Conservation (phyloP, 805 yeast genomes). For the Sugiyamaella lignohabitans region DNA sequence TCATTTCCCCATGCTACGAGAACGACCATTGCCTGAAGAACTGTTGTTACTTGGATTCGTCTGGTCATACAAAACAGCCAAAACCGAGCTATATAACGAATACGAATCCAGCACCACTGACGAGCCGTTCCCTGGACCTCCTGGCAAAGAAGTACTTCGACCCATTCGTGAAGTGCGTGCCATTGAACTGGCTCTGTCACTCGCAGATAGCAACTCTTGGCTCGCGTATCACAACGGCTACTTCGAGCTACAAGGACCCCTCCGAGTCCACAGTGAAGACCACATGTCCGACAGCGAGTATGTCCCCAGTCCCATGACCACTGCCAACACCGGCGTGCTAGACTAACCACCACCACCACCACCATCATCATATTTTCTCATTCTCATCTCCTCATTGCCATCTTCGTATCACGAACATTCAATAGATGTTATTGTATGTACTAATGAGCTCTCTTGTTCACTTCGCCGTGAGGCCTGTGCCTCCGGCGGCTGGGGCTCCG, state of each 20-base stretch:
- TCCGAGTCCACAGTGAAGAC: conserved; percentile 2
- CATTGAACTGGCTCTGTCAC: conserved; percentile 13
- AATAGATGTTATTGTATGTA: no score
- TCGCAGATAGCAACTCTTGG: conserved; percentile 8
- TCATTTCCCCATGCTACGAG: conserved; percentile 13
- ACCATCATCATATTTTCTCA: no score
- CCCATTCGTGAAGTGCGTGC: conserved; percentile 13
- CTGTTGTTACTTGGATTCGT: conserved; percentile 16
- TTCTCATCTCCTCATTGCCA: no score
- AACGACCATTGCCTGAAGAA: conserved; percentile 24
- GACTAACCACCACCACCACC: no score
- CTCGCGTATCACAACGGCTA: conserved; percentile 3
- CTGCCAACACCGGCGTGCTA: no score
- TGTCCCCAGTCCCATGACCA: conserved; percentile 3
- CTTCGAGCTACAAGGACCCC: neutral
- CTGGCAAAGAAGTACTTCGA: conserved; percentile 9
- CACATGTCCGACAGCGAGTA: conserved; percentile 7
- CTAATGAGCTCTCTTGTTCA: no score
- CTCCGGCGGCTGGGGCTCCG: no score
- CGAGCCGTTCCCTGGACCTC: conserved; percentile 18
- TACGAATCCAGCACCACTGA: conserved; percentile 13
- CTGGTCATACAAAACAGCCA: conserved; percentile 15
- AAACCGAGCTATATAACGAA: conserved; percentile 5
- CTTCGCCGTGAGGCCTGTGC: no score
- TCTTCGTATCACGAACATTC: no score